A percentile compares a stretch with the other conserved stretches of the same genome.
These are phyloP conservation scores for Aspergillus oerlinghausenensis DNA, from an alignment of 2,329 filamentous ascomycete species.

Conservation along the genomic window DNA sequence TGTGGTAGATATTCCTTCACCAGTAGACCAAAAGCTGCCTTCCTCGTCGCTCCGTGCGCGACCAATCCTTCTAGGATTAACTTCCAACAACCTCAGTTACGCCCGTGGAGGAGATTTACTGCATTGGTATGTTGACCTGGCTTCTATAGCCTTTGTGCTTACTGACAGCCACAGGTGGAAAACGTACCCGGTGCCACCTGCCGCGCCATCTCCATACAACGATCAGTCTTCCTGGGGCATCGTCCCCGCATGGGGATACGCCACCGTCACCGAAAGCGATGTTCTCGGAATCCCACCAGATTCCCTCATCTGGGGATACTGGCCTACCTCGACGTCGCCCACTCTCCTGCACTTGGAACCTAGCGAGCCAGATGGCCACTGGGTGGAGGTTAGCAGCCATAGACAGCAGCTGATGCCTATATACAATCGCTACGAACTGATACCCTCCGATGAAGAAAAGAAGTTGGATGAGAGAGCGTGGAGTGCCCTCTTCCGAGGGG, in stretches of 20 bases:
- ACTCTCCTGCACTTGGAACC: constrained; percentile 33
- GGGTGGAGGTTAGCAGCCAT: constrained; percentile 35
- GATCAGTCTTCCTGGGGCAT: constrained; percentile 41
- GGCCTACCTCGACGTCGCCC: constrained; percentile 35
- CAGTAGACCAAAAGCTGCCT: background rate
- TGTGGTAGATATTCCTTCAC: background rate
- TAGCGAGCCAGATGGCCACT: constrained; percentile 22
- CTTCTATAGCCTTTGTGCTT: background rate
- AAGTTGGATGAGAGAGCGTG: constrained; percentile 13
- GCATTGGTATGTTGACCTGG: constrained; percentile 2
- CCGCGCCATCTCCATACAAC: constrained; percentile 23
- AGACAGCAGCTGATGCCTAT: constrained; percentile 36
- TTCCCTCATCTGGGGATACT: constrained; percentile 40
- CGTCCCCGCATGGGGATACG: constrained; percentile 47
- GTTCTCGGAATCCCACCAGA: constrained; percentile 29
- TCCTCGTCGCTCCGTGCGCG: constrained; percentile 10
- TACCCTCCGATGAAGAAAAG: background rate
- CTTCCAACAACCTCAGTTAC: constrained; percentile 16
- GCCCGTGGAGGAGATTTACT: constrained; percentile 8
- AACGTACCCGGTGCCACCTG: constrained; percentile 38
- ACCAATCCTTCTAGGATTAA: constrained; percentile 7
- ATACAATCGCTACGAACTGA: constrained; percentile 42
- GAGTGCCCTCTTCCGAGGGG: constrained; percentile 21
- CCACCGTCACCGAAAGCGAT: constrained; percentile 39
- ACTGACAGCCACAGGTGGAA: constrained; percentile 32